These are phyloP conservation scores for Lobosporangium transversale DNA, from an alignment of 192 early-diverging fungal genomes.

Conservation along the genomic window DNA sequence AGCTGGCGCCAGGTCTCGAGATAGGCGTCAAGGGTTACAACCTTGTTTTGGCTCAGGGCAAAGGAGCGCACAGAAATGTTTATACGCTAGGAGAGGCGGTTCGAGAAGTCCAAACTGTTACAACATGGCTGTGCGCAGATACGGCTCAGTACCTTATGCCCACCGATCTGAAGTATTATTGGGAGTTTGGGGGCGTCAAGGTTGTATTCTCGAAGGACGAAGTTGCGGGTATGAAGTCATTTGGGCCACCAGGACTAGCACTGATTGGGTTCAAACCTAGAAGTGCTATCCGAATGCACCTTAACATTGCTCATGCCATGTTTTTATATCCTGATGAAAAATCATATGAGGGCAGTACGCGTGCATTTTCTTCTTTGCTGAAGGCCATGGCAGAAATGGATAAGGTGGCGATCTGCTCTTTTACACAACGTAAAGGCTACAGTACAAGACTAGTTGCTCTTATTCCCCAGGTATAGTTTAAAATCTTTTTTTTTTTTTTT, in stretches of 20 bases:
- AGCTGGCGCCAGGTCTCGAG: slow-evolving; percentile 66
- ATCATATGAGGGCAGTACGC: slow-evolving; percentile 74
- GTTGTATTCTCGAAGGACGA: slow-evolving; percentile 83
- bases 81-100: slow-evolving; percentile 63
- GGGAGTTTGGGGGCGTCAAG: slow-evolving; percentile 73
- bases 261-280: slow-evolving; percentile 79
- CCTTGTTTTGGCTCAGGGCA: slow-evolving; percentile 64
- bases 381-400: slow-evolving; percentile 62
- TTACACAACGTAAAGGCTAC: slow-evolving; percentile 63
- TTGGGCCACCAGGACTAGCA: slow-evolving; percentile 69
- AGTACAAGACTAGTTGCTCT: slow-evolving; percentile 72
- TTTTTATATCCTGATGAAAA: slow-evolving; percentile 85
- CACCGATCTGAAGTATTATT: slow-evolving; percentile 74
- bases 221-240: slow-evolving; percentile 63
- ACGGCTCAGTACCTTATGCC: slow-evolving; percentile 59
- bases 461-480: slow-evolving; percentile 67
- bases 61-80: slow-evolving; percentile 51
- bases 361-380: slow-evolving; percentile 75
- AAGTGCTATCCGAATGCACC: slow-evolving; percentile 56
- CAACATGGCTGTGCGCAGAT: slow-evolving; percentile 71
- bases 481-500: too few species aligned
- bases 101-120: slow-evolving; percentile 63
- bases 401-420: slow-evolving; percentile 75
- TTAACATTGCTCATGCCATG: slow-evolving; percentile 71
- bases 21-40: slow-evolving; percentile 79